Base-by-base conservation (phyloP, 495 filamentous ascomycete species). In the Xylaria longipes region DNA sequence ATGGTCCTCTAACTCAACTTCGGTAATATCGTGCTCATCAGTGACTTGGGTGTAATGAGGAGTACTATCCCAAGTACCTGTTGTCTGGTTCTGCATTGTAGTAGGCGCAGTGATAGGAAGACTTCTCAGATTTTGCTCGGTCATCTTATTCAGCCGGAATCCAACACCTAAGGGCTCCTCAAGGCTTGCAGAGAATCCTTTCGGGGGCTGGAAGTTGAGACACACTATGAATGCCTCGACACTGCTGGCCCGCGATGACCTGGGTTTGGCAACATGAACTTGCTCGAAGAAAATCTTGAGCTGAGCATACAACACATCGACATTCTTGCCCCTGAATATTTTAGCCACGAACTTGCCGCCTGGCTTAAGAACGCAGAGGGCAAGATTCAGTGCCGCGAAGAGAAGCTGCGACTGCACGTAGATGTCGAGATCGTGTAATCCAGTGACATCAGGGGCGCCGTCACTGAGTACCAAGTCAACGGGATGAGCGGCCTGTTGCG, bases 261-360 rank as follows among this genome's bases (percentile, higher is more conserved):
- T 87, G 17, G 96, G 96, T 80, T 99, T 99, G 17, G 96, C 94
- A 52, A 97, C 94, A 65, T 91, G 89, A 41, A 99, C 96, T 65
- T 89, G 84, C 68, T 93, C 89, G 72, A 99, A 99, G 66, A 98
- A 92, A 33, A 94, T 89, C 71, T 94, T 94, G 56, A 98, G 87
- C 75, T 98, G 96, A 7, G 94, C 93, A 78, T 94, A 98, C 2
- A 98, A 87, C 4, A 98, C 83, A 75, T 97, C 95, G 17, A 97
- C 94, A 75, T 98, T 95, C 72, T 94, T 91, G 43, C 93, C 94
- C 15, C 96, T 85, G 84, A 99, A 99, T 73, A 99, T 97, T 83
- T 99, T 99, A 9, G 96, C 95, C 11, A 99, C 95, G 75, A 99
- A 99, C 74, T 92, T 97, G 65, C 97, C 96, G 35, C 97, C 96